Conservation (phyloP, 441 rosid genomes). For the Theobroma grandiflorum region DNA sequence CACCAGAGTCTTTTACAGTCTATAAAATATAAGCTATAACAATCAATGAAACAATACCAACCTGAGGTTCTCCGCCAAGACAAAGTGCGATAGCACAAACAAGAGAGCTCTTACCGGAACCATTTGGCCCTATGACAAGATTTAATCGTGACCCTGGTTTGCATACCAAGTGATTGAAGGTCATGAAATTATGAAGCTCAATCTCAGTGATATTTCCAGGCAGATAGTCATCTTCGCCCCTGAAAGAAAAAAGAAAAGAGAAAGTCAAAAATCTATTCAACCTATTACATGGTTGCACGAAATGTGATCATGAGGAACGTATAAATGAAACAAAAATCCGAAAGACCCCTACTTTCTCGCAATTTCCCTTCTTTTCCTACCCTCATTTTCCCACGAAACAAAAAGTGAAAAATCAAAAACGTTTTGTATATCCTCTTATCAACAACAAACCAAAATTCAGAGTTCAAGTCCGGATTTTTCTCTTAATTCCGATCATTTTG, state of each 20-base stretch:
- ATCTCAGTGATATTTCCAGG: constrained; percentile 88
- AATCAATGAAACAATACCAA: constrained; percentile 34
- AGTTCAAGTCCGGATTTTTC: not conserved
- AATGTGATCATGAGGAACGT: not conserved
- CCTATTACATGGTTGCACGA: not conserved
- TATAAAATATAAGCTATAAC: constrained; percentile 18
- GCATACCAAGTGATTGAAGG: constrained; percentile 75
- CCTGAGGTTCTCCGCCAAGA: constrained; percentile 96
- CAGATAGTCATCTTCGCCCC: constrained; percentile 91
- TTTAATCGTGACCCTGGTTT: constrained; percentile 89
- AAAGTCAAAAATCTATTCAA: constrained; percentile 16
- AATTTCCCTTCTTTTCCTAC: not conserved
- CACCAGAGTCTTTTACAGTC: constrained; percentile 14
- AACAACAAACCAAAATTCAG: not conserved
- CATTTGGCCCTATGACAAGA: constrained; percentile 97
- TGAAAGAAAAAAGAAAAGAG: constrained; percentile 35
- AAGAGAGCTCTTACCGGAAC: constrained; percentile 96
- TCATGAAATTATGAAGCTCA: constrained; percentile 94
- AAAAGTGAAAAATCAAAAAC: not conserved
- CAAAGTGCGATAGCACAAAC: constrained; percentile 98
- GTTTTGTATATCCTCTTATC: not conserved
- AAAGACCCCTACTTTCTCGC: not conserved
- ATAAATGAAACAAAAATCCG: not conserved
- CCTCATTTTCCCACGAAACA: constrained; percentile 19
- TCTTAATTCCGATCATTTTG: not conserved